Evolutionary conservation across 495 filamentous ascomycete genomes (phyloP).

Genomic region (Cercophora newfieldiana): DNA sequence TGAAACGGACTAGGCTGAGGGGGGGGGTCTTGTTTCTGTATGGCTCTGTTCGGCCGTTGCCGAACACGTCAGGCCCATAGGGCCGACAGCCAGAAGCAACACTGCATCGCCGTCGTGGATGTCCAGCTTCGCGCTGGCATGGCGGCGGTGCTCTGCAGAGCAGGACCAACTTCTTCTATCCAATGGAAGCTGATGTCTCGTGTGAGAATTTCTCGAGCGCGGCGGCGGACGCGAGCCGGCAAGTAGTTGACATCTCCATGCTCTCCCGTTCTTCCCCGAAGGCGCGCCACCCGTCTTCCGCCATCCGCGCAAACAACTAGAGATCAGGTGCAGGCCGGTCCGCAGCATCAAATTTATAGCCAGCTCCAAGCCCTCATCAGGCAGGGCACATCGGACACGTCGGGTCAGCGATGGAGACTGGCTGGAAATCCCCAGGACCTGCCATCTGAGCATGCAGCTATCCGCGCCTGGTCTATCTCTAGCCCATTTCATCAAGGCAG

Average conservation of each 20-base stretch:
- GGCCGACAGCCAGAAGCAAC: constrained; percentile 29
- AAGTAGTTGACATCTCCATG: not conserved
- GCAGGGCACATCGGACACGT: constrained; percentile 13
- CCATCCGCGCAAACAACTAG: not conserved
- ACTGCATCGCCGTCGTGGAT: constrained; percentile 19
- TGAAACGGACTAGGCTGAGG: constrained; percentile 25
- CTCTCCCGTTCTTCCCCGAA: not conserved
- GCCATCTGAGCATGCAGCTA: constrained; percentile 32
- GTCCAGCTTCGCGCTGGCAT: constrained; percentile 20
- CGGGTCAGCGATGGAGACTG: constrained; percentile 22
- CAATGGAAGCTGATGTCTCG: constrained; percentile 1
- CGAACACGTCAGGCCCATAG: constrained; percentile 36
- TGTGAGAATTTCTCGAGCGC: not conserved
- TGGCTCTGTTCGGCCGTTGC: constrained; percentile 36
- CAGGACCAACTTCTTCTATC: constrained; percentile 6
- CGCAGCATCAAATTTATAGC: constrained; percentile 15
- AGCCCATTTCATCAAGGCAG: constrained; percentile 29
- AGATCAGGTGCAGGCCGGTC: constrained; percentile 13
- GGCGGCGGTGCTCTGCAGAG: constrained; percentile 8
- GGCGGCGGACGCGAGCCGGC: not conserved
- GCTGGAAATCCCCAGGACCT: constrained; percentile 24
- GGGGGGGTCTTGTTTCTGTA: constrained; percentile 32
- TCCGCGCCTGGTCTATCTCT: constrained; percentile 30
- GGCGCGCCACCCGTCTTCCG: constrained; percentile 2
- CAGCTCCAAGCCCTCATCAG: constrained; percentile 14